Evolutionary conservation across 2,329 filamentous ascomycete genomes (phyloP).

Genomic region (Colletotrichum shisoi): DNA sequence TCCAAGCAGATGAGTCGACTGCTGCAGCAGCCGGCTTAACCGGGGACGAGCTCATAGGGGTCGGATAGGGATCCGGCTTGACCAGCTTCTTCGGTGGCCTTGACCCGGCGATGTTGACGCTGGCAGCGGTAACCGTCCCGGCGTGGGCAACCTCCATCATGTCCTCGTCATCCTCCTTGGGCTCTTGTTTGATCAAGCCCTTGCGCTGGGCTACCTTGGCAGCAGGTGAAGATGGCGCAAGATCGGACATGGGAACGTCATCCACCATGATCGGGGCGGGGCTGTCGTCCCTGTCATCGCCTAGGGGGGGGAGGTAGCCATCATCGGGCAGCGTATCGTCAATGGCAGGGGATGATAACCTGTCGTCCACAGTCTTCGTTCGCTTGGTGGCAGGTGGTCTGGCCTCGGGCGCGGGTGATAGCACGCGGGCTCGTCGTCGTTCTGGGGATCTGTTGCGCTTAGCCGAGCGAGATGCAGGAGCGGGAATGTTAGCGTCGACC

Average conservation of each 20-base stretch:
- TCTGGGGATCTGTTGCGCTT: slow-evolving; percentile 75
- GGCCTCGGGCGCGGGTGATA: slow-evolving; percentile 74
- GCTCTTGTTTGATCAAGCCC: slow-evolving; percentile 58
- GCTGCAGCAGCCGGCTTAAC: slow-evolving; percentile 64
- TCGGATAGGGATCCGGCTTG: slow-evolving; percentile 71
- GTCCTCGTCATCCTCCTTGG: slow-evolving; percentile 74
- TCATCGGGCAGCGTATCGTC: slow-evolving; percentile 64
- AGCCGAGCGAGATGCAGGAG: slow-evolving; percentile 62
- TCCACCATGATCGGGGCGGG: slow-evolving; percentile 45
- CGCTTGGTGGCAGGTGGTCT: slow-evolving; percentile 65
- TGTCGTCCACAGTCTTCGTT: slow-evolving; percentile 61
- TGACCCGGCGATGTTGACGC: slow-evolving; percentile 84
- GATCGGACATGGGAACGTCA: slow-evolving; percentile 82
- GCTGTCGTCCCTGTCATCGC: slow-evolving; percentile 65
- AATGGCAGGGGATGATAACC: slow-evolving; percentile 57
- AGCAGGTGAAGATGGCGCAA: slow-evolving; percentile 85
- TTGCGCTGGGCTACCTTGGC: slow-evolving; percentile 80
- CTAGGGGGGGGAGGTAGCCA: slow-evolving; percentile 59
- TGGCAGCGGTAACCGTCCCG: slow-evolving; percentile 71
- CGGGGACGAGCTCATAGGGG: slow-evolving; percentile 80
- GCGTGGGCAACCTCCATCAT: slow-evolving; percentile 87
- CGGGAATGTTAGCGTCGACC: slow-evolving; percentile 77
- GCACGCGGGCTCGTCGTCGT: slow-evolving; percentile 78
- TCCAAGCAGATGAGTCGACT: slow-evolving; percentile 87
- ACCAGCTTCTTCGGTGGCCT: slow-evolving; percentile 78